These are phyloP conservation scores for Pseudozyma hubeiensis DNA, from an alignment of 1,284 basidiomycete genomes.

Conservation along the genomic window DNA sequence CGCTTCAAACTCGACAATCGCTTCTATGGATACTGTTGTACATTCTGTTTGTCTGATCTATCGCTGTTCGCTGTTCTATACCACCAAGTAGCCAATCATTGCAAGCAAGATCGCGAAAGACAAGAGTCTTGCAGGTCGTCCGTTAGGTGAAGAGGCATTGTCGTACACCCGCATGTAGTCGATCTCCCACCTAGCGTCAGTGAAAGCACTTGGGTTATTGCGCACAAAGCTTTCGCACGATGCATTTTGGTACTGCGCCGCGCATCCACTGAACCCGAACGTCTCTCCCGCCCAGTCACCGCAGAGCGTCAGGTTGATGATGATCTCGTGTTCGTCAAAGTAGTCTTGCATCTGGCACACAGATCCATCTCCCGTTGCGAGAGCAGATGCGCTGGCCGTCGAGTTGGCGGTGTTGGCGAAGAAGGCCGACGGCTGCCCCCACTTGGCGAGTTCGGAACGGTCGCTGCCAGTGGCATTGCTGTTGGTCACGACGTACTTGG, in stretches of 20 bases:
- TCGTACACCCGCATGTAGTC: conserved; percentile 60
- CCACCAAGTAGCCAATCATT: conserved; percentile 3
- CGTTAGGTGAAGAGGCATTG: conserved; percentile 9
- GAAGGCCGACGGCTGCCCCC: conserved; percentile 54
- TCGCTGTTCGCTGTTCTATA: not conserved
- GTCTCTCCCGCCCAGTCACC: conserved; percentile 49
- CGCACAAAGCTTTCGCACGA: conserved; percentile 54
- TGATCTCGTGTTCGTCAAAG: conserved; percentile 56
- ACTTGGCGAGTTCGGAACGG: conserved; percentile 30
- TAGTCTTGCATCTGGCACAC: conserved; percentile 48
- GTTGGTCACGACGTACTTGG: conserved; percentile 40
- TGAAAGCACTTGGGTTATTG: conserved; percentile 45
- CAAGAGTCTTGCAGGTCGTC: conserved; percentile 4
- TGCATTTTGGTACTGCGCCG: conserved; percentile 20
- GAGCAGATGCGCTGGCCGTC: conserved; percentile 7
- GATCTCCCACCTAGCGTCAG: conserved; percentile 58
- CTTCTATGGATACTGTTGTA: not conserved
- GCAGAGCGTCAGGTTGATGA: conserved; percentile 54
- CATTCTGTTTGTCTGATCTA: not conserved
- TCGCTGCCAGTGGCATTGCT: conserved; percentile 45
- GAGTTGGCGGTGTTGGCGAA: conserved; percentile 48
- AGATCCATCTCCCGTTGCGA: conserved; percentile 16
- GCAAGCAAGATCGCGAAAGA: conserved; percentile 2
- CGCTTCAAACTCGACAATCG: not conserved
- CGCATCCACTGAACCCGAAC: conserved; percentile 30